Base-by-base conservation (phyloP, 495 filamentous ascomycete species). In the Amniculicola lignicola region DNA sequence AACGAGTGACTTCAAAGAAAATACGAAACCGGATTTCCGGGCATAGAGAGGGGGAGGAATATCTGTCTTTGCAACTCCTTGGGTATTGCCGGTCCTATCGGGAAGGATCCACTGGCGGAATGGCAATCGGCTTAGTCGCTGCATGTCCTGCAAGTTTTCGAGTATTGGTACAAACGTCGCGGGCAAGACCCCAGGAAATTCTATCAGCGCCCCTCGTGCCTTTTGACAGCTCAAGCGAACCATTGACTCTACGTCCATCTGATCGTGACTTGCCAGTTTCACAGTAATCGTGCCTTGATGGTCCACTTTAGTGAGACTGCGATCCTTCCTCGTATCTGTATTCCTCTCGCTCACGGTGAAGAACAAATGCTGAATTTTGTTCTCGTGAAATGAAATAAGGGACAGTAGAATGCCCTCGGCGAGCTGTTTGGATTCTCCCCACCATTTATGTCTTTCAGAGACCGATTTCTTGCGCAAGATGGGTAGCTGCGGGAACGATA, bases 171-270 rank as follows among this genome's bases (percentile, higher is more conserved):
- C 71, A 61, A 90, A 90, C 1, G 85, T 76, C 0, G 82, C 74
- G 12, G 87, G 75, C 1, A 90, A 70, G 2, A 90, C 71, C 10
- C 82, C 82, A 0, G 84, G 84, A 49, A 89, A 88, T 52, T 89
- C 86, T 0, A 87, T 75, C 10, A 88, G 73, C 7, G 70, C 21
- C 5, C 43, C 43, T 4, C 33, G 22, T 3, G 33, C n/a, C 25
- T 47, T 47, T 47, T n/a, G 3, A 23, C 23, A 29, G 15, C 43
- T 47, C 12, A 47, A 23, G 4, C 25, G 11, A 18, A 31, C n/a
- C 14, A 27, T 14, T 19, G 24, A 14, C 29, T n/a, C 31, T 10
- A 51, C 16, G 19, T 24, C 22, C n/a, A 21, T 28, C 18, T 51
- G 35, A 25, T 39, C 21, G n/a, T 51, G 35, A 3, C 12, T 4